Base-by-base conservation (phyloP, 805 yeast genomes). In the Pichia membranifaciens region DNA sequence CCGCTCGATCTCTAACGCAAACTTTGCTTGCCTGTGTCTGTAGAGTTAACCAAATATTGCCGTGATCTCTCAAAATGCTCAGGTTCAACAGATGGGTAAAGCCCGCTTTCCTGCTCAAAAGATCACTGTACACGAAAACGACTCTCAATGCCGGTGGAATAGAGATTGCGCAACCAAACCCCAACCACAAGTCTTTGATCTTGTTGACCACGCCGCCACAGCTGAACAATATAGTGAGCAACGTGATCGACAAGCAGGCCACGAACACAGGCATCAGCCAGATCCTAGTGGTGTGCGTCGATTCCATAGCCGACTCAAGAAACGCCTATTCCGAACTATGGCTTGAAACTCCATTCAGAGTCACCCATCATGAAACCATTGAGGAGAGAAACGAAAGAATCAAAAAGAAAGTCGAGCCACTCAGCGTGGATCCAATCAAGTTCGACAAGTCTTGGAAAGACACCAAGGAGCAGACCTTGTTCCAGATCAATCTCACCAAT, bases 141-240 rank as follows among this genome's bases (percentile, higher is more conserved):
- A 41, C 43, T 17, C 15, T 54, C 7, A 53, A 61, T 37, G 66
- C 67, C 5, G 37, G 21, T 8, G 13, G 17, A 1, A 29, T 45
- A 5, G 28, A 13, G 5, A 13, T 52, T 3, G 31, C 38, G 10
- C 34, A 25, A 17, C 51, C 53, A n/a, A 41, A 56, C 2, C 13
- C 21, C 10, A 17, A 38, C 12, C 55, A 52, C 33, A 44, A 49
- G 20, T 55, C 66, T 3, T 43, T 65, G 10, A 40, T 65, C 12
- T 15, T 64, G 15, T 41, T 59, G 8, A 50, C 67, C 7, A 64
- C 69, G 2, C 68, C 68, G 7, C 43, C 54, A 4, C 63, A 60
- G 38, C 37, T 64, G 32, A 54, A 51, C 33, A 45, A 45, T 6
- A 38, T 55, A 1, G 49, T 61, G 7, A 47, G 48, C 20, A 44